Evolutionary conservation across 2,329 filamentous ascomycete genomes (phyloP), one percentile per base, ranked within the genome.

Genomic region (Shiraia bambusicola): DNA sequence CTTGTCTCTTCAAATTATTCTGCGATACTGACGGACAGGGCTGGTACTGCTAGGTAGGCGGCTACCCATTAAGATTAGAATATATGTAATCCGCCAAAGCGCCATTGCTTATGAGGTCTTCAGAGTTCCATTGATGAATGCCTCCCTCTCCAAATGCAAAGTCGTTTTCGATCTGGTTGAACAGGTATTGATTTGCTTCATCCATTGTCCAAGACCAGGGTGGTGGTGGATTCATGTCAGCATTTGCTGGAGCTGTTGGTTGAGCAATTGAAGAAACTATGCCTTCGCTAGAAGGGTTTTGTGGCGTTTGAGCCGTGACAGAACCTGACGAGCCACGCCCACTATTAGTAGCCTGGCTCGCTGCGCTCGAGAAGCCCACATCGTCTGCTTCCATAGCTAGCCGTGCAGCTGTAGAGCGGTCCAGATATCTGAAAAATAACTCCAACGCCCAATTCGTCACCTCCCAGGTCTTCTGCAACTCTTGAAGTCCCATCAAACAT

Each of bases 381-480:
- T 60, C 59, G 30, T 61, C 60, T 2, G 54, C 52, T 38, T 62
- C 58, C 46, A 60, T 56, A 2, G 49, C 47, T 14, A 76, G 55
- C 12, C 67, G 63, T 8, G 63, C 64, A 2, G 73, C 72, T 0
- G 70, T 76, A 14, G 70, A 66, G 34, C 70, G 67, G 45, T 77
- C 75, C 2, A 75, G 51, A 31, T 72, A 75, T 5, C 73, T 72
- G 24, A 76, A 74, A 44, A 77, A 77, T 0, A 76, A 56, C 45
- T 76, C 66, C 2, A 76, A 51, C 0, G 76, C 70, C 70, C 72
- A 73, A 39, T 76, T 76, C 11, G 72, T 72, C 7, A 76, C 55
- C 34, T 76, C 72, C 75, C 74, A 77, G 0, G 71, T 73, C 37
- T 71, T 72, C 41, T 76, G 75, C 7, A 77, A 51, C 44, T 77